Evolutionary conservation across 441 rosid genomes (phyloP), one percentile per base, ranked within the genome.

Genomic region (Pelargonium fulgidum): DNA sequence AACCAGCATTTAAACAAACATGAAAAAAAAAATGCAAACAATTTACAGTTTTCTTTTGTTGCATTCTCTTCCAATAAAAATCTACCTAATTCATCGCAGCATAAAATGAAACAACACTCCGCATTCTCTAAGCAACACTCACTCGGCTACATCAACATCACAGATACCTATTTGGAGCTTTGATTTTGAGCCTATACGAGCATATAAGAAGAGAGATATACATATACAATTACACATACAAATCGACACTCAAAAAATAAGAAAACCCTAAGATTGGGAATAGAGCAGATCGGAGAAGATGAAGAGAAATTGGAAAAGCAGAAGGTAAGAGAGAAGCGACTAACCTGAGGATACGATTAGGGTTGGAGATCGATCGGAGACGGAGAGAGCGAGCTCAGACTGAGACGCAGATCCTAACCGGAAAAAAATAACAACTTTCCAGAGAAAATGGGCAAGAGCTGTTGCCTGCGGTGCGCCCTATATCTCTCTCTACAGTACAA

Each of bases 341-440:
- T 52, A 16, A 52, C 59, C 7, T 7, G 7, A 14, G 8, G 20
- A n/a, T n/a, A 19, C 59, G 59, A 52, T 52, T 52, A n/a, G 59
- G 59, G 59, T 52, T 52, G 9, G 59, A 50, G 7, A 14, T 52
- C 59, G 59, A 52, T 52, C 52, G 52, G 13, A 47, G 52, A 47
- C 52, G 52, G 4, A 47, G n/a, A 47, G 14, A 11, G 52, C 12
- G 52, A 47, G 52, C 52, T 52, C 59, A 3, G 59, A 52, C 59
- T 16, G 39, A 33, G 7, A 33, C 59, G 7, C 8, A 52, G 59
- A 52, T 52, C 59, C 59, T n/a, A 50, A 50, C 59, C 20, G 59
- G 58, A 52, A n/a, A 10, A 52, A 52, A 14, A 3, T 52, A 52
- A 50, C 19, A 16, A 52, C 59, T 52, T 52, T n/a, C 8, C 6